Percentiles rank a stretch among this genome's conserved stretches.
Evolutionary conservation across 768 basidiomycete genomes (phyloP).

Genomic region (Lentinus brumalis): DNA sequence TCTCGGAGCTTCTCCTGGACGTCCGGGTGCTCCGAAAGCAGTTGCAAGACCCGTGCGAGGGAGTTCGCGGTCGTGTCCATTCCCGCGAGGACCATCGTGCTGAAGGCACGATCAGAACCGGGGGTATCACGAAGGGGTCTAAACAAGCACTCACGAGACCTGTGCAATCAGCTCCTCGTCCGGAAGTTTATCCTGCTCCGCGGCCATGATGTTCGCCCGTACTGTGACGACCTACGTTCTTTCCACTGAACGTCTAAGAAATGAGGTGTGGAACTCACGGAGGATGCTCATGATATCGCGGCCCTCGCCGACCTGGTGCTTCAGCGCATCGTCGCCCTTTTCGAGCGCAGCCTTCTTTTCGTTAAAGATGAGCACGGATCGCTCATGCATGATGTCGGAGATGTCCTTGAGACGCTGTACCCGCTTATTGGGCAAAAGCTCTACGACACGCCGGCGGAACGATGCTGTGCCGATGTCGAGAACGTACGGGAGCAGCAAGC

Average conservation of each 20-base stretch:
- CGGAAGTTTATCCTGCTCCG: conserved; percentile 24
- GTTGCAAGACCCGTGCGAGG: conserved; percentile 30
- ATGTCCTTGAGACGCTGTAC: conserved; percentile 26
- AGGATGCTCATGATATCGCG: conserved; percentile 34
- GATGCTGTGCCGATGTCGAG: conserved; percentile 19
- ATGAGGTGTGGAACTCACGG: conserved; percentile 14
- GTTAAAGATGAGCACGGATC: conserved; percentile 21
- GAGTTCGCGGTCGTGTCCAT: conserved; percentile 34
- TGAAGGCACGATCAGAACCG: not conserved
- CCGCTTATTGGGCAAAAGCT: conserved; percentile 14
- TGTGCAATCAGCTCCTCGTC: conserved; percentile 31
- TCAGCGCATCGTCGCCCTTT: conserved; percentile 19
- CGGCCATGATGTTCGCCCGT: conserved; percentile 23
- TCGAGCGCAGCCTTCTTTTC: conserved; percentile 21
- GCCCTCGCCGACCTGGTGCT: conserved; percentile 29
- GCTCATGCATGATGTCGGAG: conserved; percentile 23
- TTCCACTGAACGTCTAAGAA: not conserved
- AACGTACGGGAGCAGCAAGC: conserved; percentile 2
- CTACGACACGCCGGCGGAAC: conserved; percentile 23
- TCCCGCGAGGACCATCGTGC: conserved; percentile 27
- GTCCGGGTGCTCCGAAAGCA: conserved; percentile 28
- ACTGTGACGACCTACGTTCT: conserved; percentile 9
- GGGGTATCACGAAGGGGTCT: not conserved
- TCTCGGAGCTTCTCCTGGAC: conserved; percentile 30
- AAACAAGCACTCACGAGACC: conserved; percentile 22